Base-by-base conservation (phyloP, 2,329 filamentous ascomycete genomes). In the Pestalotiopsis sp. region DNA sequence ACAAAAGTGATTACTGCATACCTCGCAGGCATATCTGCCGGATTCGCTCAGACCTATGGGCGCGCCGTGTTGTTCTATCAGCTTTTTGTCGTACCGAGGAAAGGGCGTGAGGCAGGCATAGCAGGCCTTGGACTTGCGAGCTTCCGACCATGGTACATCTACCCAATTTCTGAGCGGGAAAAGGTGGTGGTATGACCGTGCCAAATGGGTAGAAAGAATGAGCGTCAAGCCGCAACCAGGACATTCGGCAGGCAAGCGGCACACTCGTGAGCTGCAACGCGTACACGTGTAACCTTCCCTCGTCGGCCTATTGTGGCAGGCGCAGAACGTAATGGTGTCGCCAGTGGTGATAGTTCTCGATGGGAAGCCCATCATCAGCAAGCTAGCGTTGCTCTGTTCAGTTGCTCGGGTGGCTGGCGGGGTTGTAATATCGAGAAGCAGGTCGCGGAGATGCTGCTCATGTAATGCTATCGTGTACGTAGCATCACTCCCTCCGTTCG, bases 291-390 rank as follows among this genome's bases (percentile, higher is more conserved):
- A 99, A 1, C 96, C 96, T 67, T 96, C 94, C 64, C 92, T 86
- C 23, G 88, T 91, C 17, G 95, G 90, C 71, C 90, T 90, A 73
- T 93, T 94, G 81, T 98, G 95, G 77, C 96, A 99, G 4, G 95
- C 94, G 79, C 96, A 99, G 70, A 96, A 89, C 69, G 92, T 94
- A 66, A 87, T 83, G 4, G 90, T 87, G 61, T 86, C 84, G 27
- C 85, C 85, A 2, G 90, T 86, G 66, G 93, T 93, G 14, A 96
- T 89, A 2, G 92, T 92, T 49, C 95, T 89, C 5, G 93, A 97
- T 0, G 96, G 96, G 76, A 99, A 99, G 4, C 96, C 96, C 95
- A 99, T 99, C 93, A 97, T 97, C 31, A 99, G 88, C 55, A 99
- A 84, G 67, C 88, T 90, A 1, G 89, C 86, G 9, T 85, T 85